A percentile compares a stretch with the other conserved stretches of the same genome.
Evolutionary conservation across 257 asterid genomes (phyloP).

Genomic region (Lycium barbarum): DNA sequence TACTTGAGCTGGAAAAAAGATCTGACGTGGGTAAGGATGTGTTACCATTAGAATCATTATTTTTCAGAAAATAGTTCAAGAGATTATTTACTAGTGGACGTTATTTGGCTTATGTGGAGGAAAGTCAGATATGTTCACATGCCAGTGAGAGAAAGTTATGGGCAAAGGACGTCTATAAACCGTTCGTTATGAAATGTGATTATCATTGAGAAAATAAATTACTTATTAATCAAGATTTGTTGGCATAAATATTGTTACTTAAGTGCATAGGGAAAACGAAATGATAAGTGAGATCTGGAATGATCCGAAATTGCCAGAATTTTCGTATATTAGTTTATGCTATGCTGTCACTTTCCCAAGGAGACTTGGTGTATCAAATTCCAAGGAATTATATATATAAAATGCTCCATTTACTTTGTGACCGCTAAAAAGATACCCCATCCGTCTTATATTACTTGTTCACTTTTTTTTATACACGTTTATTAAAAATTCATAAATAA

Average conservation of each 20-base stretch:
- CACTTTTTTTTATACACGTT: no score
- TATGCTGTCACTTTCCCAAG: conserved; percentile 19
- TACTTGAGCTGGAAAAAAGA: conserved; percentile 8
- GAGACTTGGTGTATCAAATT: conserved; percentile 4
- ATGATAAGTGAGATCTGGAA: not conserved
- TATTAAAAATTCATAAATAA: no score
- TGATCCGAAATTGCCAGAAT: conserved; percentile 22
- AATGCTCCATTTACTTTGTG: no score
- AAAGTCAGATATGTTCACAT: conserved; percentile 37
- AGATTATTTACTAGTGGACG: not conserved
- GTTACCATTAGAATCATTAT: not conserved
- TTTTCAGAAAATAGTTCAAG: not conserved
- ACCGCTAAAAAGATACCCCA: no score
- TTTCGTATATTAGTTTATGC: not conserved
- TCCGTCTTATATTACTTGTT: no score
- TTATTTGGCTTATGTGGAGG: conserved; percentile 1
- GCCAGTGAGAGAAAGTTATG: conserved; percentile 27
- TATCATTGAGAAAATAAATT: not conserved
- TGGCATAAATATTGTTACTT: not conserved
- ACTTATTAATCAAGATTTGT: not conserved
- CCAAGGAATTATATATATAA: not conserved
- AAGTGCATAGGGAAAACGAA: not conserved
- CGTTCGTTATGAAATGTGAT: conserved; percentile 15
- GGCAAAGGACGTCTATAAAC: conserved; percentile 12
- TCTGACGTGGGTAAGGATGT: not conserved